A percentile compares a stretch with the other conserved stretches of the same genome.
phyloP scores from a whole-genome alignment of 768 basidiomycete species.

The Tephrocybe sp. region DNA sequence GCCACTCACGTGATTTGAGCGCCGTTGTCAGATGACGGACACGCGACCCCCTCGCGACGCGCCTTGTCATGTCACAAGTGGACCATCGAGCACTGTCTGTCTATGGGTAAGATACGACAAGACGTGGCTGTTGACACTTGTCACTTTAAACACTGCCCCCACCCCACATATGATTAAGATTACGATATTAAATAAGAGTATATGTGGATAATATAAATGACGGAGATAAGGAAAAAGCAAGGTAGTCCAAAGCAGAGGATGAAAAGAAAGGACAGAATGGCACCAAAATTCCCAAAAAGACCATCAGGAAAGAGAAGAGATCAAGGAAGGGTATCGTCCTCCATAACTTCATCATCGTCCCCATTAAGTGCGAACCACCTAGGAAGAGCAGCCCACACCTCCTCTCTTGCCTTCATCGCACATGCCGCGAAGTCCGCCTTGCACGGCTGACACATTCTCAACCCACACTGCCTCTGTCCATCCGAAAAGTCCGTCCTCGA shows the following conservation, averaged over 20 bases:
- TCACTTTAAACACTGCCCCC: no score
- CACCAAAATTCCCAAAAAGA: not conserved
- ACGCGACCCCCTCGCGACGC: no score
- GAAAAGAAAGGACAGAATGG: not conserved
- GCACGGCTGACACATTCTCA: slow-evolving; percentile 52
- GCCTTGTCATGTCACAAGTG: no score
- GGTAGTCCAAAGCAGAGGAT: not conserved
- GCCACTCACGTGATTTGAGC: no score
- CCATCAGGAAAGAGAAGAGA: not conserved
- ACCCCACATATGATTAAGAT: no score
- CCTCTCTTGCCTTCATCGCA: slow-evolving; percentile 43
- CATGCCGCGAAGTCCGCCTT: slow-evolving; percentile 43
- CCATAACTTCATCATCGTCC: slow-evolving; percentile 7
- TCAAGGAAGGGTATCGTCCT: not conserved
- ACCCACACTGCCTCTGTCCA: slow-evolving; percentile 49
- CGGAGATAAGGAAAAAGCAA: not conserved
- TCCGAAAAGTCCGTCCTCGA: slow-evolving; percentile 68
- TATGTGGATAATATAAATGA: not conserved
- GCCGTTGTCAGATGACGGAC: no score
- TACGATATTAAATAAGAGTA: no score
- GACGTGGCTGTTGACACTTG: no score
- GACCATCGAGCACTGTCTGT: no score
- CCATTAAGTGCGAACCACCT: slow-evolving; percentile 57
- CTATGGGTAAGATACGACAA: no score
- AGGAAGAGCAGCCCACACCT: slow-evolving; percentile 61